phyloP scores from a whole-genome alignment of 495 filamentous ascomycete species.

The Aspergillus asperescens region DNA sequence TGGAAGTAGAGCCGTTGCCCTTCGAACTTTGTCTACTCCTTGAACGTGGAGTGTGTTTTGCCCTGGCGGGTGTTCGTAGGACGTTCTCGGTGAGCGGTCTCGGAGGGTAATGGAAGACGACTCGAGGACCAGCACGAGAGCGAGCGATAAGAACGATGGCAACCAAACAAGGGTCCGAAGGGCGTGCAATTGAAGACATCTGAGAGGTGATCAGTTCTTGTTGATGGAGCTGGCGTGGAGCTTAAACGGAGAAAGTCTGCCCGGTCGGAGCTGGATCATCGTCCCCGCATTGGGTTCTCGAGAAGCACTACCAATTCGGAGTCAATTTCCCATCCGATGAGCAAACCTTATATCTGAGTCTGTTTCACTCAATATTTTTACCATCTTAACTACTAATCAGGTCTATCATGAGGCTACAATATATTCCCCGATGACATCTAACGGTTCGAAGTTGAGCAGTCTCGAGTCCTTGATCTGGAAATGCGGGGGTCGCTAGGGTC shows the following conservation, averaged over 20 bases:
- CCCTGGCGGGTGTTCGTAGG: conserved; percentile 30
- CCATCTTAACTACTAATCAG: too few species aligned
- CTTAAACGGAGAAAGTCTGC: conserved; percentile 7
- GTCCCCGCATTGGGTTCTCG: not conserved
- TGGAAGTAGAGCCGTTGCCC: conserved; percentile 42
- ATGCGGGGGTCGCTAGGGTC: too few species aligned
- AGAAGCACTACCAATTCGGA: not conserved
- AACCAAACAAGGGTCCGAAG: conserved; percentile 61
- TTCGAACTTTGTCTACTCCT: conserved; percentile 22
- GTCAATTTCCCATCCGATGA: too few species aligned
- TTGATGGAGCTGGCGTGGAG: not conserved
- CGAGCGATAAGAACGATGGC: conserved; percentile 76
- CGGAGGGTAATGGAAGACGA: conserved; percentile 89
- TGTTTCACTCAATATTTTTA: too few species aligned
- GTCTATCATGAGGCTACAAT: too few species aligned
- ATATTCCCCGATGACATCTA: too few species aligned
- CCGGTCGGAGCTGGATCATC: conserved; percentile 1
- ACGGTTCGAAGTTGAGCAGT: too few species aligned
- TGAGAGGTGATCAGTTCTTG: conserved; percentile 3
- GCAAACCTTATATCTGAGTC: too few species aligned
- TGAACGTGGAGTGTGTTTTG: conserved; percentile 32
- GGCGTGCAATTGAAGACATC: conserved; percentile 48
- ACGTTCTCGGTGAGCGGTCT: conserved; percentile 48
- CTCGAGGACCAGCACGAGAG: conserved; percentile 71
- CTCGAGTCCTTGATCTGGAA: too few species aligned